Percentiles rank a stretch among this genome's conserved stretches.
Conservation (phyloP, 202 grass and related monocot species). For the Cymbopogon flexuosus region DNA sequence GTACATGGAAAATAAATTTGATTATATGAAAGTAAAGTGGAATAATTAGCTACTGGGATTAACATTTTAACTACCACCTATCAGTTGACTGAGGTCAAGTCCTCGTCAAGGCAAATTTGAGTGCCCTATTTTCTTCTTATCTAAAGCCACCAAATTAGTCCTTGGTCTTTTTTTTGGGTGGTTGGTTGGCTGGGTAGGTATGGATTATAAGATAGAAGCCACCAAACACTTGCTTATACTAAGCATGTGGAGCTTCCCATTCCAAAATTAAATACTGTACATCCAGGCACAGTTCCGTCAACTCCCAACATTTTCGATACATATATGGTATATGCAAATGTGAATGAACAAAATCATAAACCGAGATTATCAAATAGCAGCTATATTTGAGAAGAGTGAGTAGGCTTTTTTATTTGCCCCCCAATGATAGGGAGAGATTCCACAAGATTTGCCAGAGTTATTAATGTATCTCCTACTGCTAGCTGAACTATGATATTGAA, state of each 20-base stretch:
- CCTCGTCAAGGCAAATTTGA: not conserved
- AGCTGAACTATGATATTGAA: not conserved
- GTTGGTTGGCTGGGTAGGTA: not conserved
- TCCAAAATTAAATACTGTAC: not conserved
- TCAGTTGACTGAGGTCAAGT: not conserved
- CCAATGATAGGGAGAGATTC: not conserved
- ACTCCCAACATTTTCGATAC: not conserved
- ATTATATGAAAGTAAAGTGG: conserved; percentile 2
- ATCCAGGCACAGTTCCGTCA: not conserved
- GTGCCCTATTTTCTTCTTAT: not conserved
- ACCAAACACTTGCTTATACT: not conserved
- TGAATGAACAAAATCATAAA: not conserved
- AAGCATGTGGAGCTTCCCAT: not conserved
- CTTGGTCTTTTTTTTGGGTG: not conserved
- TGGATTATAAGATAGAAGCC: not conserved
- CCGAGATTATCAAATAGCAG: not conserved
- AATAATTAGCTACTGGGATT: not conserved
- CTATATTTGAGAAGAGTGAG: not conserved
- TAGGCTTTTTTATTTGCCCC: not conserved
- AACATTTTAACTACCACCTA: not conserved
- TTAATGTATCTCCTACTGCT: not conserved
- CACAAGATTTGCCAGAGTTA: not conserved
- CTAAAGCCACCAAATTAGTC: not conserved
- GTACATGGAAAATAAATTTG: conserved; percentile 6
- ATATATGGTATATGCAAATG: not conserved